Conservation (phyloP, 176 grass and related monocot genomes). For the Paspalum notatum region DNA sequence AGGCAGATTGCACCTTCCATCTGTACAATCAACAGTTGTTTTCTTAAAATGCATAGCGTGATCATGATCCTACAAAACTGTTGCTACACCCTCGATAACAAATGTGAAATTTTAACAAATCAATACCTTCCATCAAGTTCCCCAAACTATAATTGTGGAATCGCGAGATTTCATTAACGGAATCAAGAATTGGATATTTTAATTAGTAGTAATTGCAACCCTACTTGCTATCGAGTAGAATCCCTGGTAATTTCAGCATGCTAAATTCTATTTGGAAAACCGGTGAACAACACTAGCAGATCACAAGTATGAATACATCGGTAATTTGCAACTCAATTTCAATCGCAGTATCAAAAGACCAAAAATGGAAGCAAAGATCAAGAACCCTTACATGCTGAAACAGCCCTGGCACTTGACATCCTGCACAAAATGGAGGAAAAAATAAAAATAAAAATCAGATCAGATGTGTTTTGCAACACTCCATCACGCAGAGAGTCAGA, state of each 20-base stretch:
- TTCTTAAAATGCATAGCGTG: neutral
- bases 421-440: constrained; percentile 11
- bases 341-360: neutral
- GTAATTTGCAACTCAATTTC: neutral
- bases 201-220: neutral
- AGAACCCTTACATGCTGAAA: constrained; percentile 31
- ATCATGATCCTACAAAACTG: neutral
- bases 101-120: neutral
- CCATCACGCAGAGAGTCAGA: neutral
- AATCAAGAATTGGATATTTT: neutral
- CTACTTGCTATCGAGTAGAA: neutral
- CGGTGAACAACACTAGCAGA: neutral
- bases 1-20: neutral
- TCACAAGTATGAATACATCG: too few relatives aligned
- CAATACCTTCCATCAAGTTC: neutral
- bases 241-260: neutral
- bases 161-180: neutral
- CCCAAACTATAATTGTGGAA: neutral
- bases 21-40: too few relatives aligned
- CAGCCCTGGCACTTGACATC: constrained; percentile 40
- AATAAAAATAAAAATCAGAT: neutral
- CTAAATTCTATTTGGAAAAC: neutral
- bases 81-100: neutral
- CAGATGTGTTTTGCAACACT: neutral
- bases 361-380: neutral